Conservation (phyloP, 1,284 basidiomycete species). For the Farysia itapuensis region DNA sequence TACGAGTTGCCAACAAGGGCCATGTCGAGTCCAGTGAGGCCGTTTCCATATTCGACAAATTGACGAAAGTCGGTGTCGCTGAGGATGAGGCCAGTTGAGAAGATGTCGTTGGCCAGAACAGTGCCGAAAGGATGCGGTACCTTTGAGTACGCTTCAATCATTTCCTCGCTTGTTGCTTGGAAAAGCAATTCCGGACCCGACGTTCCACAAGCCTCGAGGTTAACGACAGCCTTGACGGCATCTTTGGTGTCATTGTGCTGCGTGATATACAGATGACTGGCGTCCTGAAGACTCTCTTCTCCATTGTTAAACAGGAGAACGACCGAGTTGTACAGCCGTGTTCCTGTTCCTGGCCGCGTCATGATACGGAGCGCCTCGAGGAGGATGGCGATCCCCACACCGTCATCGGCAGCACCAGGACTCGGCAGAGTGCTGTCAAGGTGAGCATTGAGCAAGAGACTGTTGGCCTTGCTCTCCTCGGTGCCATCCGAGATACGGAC, state of each 20-base stretch:
- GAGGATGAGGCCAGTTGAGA: conserved; percentile 87
- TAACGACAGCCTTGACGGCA: conserved; percentile 83
- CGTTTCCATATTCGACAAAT: conserved; percentile 79
- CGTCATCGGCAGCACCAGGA: conserved; percentile 66
- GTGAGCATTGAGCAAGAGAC: conserved; percentile 81
- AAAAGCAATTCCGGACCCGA: conserved; percentile 88
- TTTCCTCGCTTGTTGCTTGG: conserved; percentile 90
- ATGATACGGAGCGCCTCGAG: conserved; percentile 71
- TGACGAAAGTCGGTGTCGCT: conserved; percentile 65
- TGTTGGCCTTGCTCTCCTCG: conserved; percentile 61
- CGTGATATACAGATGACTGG: conserved; percentile 70
- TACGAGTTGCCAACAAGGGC: conserved; percentile 92
- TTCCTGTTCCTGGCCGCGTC: conserved; percentile 71
- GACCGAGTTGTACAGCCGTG: conserved; percentile 76
- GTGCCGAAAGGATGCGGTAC: conserved; percentile 89
- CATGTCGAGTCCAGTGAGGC: conserved; percentile 68
- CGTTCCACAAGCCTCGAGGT: conserved; percentile 89
- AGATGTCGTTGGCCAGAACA: conserved; percentile 88
- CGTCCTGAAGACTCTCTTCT: conserved; percentile 84
- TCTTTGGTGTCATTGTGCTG: conserved; percentile 50
- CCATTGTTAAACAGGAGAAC: conserved; percentile 94
- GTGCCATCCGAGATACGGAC: conserved; percentile 84
- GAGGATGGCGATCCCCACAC: conserved; percentile 84
- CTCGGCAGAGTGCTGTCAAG: conserved; percentile 71
- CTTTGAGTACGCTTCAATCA: conserved; percentile 86